These are phyloP conservation scores for Xylaria sp. DNA, from an alignment of 2,329 filamentous ascomycete species.

Conservation along the genomic window DNA sequence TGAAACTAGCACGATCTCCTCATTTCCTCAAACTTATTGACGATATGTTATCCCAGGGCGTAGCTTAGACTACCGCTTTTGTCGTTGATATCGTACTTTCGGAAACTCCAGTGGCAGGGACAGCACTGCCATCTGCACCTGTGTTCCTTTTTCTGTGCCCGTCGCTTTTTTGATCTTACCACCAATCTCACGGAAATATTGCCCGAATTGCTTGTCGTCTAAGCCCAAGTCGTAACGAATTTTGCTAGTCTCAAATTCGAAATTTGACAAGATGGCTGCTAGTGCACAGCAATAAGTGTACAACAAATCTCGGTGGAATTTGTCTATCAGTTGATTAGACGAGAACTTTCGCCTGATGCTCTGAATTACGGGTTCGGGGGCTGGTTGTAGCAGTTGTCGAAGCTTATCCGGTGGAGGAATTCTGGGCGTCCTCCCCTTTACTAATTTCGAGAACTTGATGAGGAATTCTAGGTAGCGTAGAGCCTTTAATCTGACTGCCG, in stretches of 20 bases:
- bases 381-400: constrained; percentile 63
- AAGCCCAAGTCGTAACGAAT: constrained; percentile 77
- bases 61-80: constrained; percentile 13
- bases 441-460: constrained; percentile 62
- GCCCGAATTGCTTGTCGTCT: constrained; percentile 74
- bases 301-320: constrained; percentile 76
- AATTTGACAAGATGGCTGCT: constrained; percentile 77
- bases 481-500: constrained; percentile 64
- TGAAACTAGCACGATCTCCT: neutral
- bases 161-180: constrained; percentile 71
- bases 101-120: constrained; percentile 85
- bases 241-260: constrained; percentile 74
- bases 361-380: constrained; percentile 71
- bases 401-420: constrained; percentile 72
- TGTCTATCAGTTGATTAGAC: constrained; percentile 70
- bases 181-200: constrained; percentile 81
- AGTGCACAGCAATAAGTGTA: constrained; percentile 78
- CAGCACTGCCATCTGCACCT: constrained; percentile 71
- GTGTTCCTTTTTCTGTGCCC: constrained; percentile 68
- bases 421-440: constrained; percentile 59
- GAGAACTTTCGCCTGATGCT: constrained; percentile 76
- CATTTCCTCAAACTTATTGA: neutral
- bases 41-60: neutral
- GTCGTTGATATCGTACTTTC: constrained; percentile 58
- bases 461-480: constrained; percentile 69